Evolutionary conservation across 176 grass and related monocot species (phyloP).

Genomic region (Oryza australiensis): DNA sequence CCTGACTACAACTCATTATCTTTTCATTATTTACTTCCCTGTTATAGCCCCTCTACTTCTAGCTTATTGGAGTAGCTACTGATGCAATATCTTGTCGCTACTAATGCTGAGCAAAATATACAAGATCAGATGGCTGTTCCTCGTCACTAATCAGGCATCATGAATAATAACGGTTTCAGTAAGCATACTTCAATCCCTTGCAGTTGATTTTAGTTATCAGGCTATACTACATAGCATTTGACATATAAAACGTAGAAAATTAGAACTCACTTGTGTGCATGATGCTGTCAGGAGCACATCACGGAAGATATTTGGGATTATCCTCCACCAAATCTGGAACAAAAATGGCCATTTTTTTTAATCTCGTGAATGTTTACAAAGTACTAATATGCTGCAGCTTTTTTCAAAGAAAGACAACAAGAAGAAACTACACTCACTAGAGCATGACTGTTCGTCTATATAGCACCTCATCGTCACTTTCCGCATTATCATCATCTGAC

Average conservation of each 20-base stretch:
- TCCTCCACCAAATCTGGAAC: slow-evolving; percentile 33
- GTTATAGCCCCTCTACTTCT: not conserved
- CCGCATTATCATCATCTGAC: slow-evolving; percentile 67
- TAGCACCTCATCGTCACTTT: slow-evolving; percentile 84
- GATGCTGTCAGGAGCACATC: not conserved
- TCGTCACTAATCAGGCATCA: not conserved
- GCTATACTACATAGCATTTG: not conserved
- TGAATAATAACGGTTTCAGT: not conserved
- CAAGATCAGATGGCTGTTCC: not conserved
- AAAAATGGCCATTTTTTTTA: not conserved
- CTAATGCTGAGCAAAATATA: not conserved
- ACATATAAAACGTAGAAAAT: not conserved
- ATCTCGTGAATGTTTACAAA: not conserved
- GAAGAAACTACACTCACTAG: slow-evolving; percentile 55
- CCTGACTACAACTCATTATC: not conserved
- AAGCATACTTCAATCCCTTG: not conserved
- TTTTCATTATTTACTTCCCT: slow-evolving; percentile 3
- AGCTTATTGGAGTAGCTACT: not conserved
- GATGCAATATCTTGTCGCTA: not conserved
- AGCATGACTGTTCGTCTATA: slow-evolving; percentile 87
- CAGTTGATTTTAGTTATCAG: not conserved
- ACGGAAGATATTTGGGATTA: not conserved
- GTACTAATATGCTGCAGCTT: not conserved
- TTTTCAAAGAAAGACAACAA: slow-evolving; percentile 22
- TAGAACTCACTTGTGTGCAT: slow-evolving; percentile 35